Evolutionary conservation across 345 rosid genomes (phyloP).

Genomic region (Arabis alpina): DNA sequence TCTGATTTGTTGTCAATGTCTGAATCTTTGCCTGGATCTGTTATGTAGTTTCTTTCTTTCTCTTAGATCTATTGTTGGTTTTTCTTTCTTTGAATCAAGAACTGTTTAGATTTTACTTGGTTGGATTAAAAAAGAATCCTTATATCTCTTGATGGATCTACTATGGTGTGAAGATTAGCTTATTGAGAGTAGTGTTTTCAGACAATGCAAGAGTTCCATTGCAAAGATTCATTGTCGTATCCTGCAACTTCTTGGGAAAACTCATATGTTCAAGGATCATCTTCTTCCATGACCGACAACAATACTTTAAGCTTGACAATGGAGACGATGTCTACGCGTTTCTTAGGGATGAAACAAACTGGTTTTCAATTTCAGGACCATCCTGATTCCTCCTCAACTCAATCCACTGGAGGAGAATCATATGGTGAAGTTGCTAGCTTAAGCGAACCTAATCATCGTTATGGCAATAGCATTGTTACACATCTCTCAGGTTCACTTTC

Average conservation of each 20-base stretch:
- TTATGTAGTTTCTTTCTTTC: not conserved
- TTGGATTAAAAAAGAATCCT: not conserved
- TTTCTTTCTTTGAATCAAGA: slow-evolving; percentile 19
- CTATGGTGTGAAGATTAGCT: slow-evolving; percentile 17
- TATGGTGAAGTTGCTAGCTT: slow-evolving; percentile 54
- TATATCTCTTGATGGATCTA: not conserved
- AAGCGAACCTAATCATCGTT: slow-evolving; percentile 42
- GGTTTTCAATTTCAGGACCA: slow-evolving; percentile 49
- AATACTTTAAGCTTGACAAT: slow-evolving; percentile 20
- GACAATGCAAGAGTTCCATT: slow-evolving; percentile 37
- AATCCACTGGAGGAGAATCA: slow-evolving; percentile 61
- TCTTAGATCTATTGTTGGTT: slow-evolving; percentile 34
- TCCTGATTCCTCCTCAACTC: slow-evolving; percentile 61
- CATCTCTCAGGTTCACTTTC: slow-evolving; percentile 33
- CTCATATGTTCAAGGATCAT: slow-evolving; percentile 32
- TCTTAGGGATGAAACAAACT: slow-evolving; percentile 47
- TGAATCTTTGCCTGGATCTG: slow-evolving; percentile 31
- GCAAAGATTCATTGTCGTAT: slow-evolving; percentile 15
- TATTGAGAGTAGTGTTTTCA: slow-evolving; percentile 8
- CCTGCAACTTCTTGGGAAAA: slow-evolving; percentile 27
- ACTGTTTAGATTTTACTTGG: slow-evolving; percentile 18
- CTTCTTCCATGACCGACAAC: slow-evolving; percentile 23
- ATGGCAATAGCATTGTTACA: slow-evolving; percentile 11
- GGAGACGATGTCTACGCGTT: slow-evolving; percentile 36
- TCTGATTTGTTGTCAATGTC: slow-evolving; percentile 6